Percentiles rank a stretch among this genome's conserved stretches.
Conservation (phyloP, 257 asterid species). For the Lantana camara region DNA sequence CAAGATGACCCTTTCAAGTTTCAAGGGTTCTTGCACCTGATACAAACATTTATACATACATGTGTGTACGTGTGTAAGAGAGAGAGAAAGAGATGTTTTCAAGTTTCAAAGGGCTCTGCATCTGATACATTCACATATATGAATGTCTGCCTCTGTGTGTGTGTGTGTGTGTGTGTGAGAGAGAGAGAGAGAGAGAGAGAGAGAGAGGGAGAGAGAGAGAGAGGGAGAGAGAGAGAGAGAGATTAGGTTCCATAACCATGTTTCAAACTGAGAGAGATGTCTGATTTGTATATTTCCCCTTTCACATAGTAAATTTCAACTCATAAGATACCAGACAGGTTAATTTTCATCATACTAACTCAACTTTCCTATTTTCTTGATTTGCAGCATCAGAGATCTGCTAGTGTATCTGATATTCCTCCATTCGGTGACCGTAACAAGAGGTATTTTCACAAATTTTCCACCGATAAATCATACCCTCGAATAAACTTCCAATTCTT, state of each 20-base stretch:
- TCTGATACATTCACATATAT: background rate
- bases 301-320: conserved; percentile 4
- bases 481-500: background rate
- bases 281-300: background rate
- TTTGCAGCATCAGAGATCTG: conserved; percentile 58
- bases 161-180: too few species aligned
- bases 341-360: background rate
- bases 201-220: too few species aligned
- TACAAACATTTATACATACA: background rate
- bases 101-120: too few species aligned
- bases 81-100: too few species aligned
- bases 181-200: background rate
- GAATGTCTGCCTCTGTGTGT: too few species aligned
- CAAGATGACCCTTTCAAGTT: background rate
- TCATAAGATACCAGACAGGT: background rate
- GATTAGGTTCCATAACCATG: too few species aligned
- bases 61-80: too few species aligned
- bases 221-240: too few species aligned
- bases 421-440: conserved; percentile 58
- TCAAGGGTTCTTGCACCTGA: background rate
- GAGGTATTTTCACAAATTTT: conserved; percentile 48
- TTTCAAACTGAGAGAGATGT: background rate
- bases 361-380: conserved; percentile 3
- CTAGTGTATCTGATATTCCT: conserved; percentile 60
- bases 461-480: background rate